Evolutionary conservation across 2,329 filamentous ascomycete species (phyloP), one percentile per base, ranked within the genome.

Genomic region (Colletotrichum limetticola): DNA sequence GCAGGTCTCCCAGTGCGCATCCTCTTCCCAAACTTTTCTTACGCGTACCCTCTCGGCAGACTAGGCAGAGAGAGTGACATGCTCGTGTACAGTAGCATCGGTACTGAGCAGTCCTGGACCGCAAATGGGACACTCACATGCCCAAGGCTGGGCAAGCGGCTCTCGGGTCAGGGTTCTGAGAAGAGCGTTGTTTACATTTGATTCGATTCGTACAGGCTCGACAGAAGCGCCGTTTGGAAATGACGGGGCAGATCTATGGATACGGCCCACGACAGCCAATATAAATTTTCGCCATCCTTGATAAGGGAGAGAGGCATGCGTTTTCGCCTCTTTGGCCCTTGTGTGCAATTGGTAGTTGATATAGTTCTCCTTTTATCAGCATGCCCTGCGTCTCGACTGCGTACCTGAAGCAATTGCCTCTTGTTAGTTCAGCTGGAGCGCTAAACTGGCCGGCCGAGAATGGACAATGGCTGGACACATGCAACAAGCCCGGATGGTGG

Each of bases 191-290:
- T 49, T 57, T 37, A 57, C 63, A 22, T 58, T 63, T 11, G 57
- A 16, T 57, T 42, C 22, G 46, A 55, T 65, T 56, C 37, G 53
- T 42, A 32, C 42, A 28, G 59, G 32, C 55, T 53, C n/a, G 37
- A 53, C 58, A 30, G 59, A 69, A 60, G 59, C 37, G 46, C 42
- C 60, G 66, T 66, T 24, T 65, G 70, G 46, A 66, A 70, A 70
- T 70, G 67, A 72, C 52, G 71, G 46, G 49, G 66, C 61, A 65
- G 66, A 71, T 73, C 53, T 60, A 73, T 73, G 71, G 71, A 56
- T 60, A 64, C 61, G 49, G 19, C 56, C 66, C 24, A 65, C 61
- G 71, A 52, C 19, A 22, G 55, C 26, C 71, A 65, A 70, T 66
- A 59, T 73, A 66, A 72, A 35, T 60, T 68, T 53, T 69, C 28